These are phyloP conservation scores for Aspergillus nidulans DNA, from an alignment of 495 filamentous ascomycete species.

Conservation along the genomic window DNA sequence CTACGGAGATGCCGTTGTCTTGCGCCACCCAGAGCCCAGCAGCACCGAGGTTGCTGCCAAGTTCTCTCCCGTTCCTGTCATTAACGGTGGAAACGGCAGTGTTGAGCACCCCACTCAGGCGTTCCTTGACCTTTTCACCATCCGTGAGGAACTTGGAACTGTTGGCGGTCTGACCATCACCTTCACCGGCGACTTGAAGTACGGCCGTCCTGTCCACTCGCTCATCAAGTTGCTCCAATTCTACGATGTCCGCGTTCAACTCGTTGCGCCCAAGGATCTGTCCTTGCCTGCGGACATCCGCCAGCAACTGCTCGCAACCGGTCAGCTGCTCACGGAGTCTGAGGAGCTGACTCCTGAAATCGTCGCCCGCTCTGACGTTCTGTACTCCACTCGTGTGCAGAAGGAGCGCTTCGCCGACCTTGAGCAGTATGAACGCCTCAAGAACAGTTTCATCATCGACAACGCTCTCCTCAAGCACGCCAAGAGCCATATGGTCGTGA, in stretches of 20 bases:
- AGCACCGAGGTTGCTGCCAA: constrained; percentile 76
- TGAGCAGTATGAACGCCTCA: constrained; percentile 76
- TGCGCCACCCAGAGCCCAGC: constrained; percentile 80
- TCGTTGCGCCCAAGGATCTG: constrained; percentile 79
- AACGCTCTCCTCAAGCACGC: constrained; percentile 87
- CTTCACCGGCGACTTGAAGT: constrained; percentile 87
- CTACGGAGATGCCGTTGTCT: constrained; percentile 90
- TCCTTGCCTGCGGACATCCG: constrained; percentile 70
- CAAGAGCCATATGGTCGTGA: constrained; percentile 84
- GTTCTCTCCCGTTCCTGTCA: constrained; percentile 82
- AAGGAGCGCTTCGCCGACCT: constrained; percentile 86
- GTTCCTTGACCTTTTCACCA: constrained; percentile 97
- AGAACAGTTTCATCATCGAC: constrained; percentile 82
- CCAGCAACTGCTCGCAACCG: constrained; percentile 61
- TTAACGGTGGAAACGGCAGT: constrained; percentile 95
- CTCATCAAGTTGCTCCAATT: constrained; percentile 87
- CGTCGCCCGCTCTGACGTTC: constrained; percentile 74
- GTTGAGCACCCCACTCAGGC: constrained; percentile 96
- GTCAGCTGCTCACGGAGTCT: constrained; percentile 69
- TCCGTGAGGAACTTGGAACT: constrained; percentile 92
- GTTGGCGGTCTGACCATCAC: constrained; percentile 93
- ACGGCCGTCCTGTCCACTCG: constrained; percentile 92
- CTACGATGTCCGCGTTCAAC: constrained; percentile 90
- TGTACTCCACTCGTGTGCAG: constrained; percentile 95
- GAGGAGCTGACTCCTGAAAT: constrained; percentile 80